These are phyloP conservation scores for Lactifluus rugatus DNA, from an alignment of 768 basidiomycete genomes.

Conservation along the genomic window DNA sequence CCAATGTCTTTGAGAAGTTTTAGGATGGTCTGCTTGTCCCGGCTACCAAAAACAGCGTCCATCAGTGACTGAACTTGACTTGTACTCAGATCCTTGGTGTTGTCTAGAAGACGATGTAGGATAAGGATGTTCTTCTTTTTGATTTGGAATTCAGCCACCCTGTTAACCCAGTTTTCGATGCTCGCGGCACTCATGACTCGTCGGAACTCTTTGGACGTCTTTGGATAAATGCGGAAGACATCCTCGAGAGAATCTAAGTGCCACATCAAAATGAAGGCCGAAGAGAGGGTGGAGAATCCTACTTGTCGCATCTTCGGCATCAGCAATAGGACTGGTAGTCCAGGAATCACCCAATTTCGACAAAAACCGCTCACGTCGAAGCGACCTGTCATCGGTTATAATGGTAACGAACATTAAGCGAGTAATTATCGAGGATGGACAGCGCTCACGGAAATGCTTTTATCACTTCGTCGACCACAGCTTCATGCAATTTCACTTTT, in stretches of 20 bases:
- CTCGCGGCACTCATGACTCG: neutral
- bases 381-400: neutral
- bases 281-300: neutral
- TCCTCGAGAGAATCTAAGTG: neutral
- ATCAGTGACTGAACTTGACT: neutral
- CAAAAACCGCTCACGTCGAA: neutral
- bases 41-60: neutral
- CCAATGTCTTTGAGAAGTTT: neutral
- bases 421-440: neutral
- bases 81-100: neutral
- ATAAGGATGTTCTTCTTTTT: constrained; percentile 4
- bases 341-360: neutral
- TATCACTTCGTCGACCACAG: neutral
- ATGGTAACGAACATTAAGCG: neutral
- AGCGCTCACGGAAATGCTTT: constrained; percentile 2
- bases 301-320: neutral
- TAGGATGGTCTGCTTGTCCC: neutral
- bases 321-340: neutral
- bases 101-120: neutral
- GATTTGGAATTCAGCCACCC: neutral
- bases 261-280: neutral
- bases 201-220: neutral
- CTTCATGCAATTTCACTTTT: neutral
- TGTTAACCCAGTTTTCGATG: neutral
- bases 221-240: constrained; percentile 2